Conservation (phyloP, 768 basidiomycete genomes). For the Cystobasidium tubakii region DNA sequence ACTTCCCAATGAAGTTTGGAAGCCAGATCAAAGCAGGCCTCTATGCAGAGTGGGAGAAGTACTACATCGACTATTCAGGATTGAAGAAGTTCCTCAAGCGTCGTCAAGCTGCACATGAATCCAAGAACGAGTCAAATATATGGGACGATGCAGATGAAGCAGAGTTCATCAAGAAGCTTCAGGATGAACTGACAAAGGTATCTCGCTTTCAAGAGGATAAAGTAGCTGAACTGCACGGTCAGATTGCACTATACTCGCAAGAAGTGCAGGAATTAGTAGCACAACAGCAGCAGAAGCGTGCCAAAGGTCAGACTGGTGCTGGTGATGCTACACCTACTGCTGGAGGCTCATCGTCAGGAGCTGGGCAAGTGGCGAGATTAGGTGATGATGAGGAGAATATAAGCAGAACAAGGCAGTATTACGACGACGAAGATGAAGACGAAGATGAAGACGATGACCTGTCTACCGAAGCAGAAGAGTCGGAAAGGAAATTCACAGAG, state of each 20-base stretch:
- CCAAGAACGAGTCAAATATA: conserved; percentile 30
- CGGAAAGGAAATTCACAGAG: conserved; percentile 62
- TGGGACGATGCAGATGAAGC: conserved; percentile 78
- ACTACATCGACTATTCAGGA: conserved; percentile 55
- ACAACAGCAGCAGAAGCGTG: conserved; percentile 33
- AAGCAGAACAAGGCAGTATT: conserved; percentile 60
- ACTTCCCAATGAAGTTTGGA: conserved; percentile 11
- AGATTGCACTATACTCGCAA: conserved; percentile 75
- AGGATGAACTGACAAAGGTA: conserved; percentile 82
- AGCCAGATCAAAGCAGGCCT: conserved; percentile 23
- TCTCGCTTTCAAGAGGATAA: conserved; percentile 87
- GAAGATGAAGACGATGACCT: conserved; percentile 53
- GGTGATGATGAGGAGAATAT: conserved; percentile 41
- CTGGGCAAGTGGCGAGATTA: conserved; percentile 18
- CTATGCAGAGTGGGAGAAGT: conserved; percentile 23
- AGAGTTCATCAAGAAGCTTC: conserved; percentile 59
- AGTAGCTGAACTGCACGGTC: conserved; percentile 71
- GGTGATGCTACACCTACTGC: background rate
- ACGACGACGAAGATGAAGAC: conserved; percentile 46
- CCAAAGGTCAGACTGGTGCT: background rate
- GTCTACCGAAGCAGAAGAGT: conserved; percentile 51
- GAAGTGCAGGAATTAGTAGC: conserved; percentile 72
- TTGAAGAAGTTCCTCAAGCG: conserved; percentile 89
- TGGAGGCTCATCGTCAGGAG: background rate
- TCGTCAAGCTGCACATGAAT: conserved; percentile 32